A percentile compares a stretch with the other conserved stretches of the same genome.
These are phyloP conservation scores for Davidsoniella virescens DNA, from an alignment of 2,329 filamentous ascomycete species.

Conservation along the genomic window DNA sequence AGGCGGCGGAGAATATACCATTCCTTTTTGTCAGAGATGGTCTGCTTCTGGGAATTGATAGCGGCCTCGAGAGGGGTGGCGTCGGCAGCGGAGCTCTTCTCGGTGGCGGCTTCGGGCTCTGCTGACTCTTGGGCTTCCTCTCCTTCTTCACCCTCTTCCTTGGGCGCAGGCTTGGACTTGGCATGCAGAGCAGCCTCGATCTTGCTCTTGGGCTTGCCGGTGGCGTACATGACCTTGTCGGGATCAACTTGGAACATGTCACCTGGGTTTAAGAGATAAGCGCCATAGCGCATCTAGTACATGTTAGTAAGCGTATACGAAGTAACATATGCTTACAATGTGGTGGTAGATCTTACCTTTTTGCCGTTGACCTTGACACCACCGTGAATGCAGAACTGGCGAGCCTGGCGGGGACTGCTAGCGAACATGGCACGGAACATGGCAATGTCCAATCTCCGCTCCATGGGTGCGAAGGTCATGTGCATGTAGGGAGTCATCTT, in stretches of 20 bases:
- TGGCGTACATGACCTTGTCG: constrained; percentile 76
- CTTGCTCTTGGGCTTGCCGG: constrained; percentile 51
- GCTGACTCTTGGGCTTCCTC: constrained; percentile 21
- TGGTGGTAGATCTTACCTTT: constrained; percentile 41
- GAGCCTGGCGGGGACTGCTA: constrained; percentile 79
- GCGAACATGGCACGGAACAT: constrained; percentile 89
- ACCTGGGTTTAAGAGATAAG: constrained; percentile 88
- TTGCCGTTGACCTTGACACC: constrained; percentile 92
- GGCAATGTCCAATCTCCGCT: constrained; percentile 83
- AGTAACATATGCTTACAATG: not conserved
- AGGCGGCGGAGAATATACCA: constrained; percentile 30
- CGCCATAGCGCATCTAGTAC: constrained; percentile 69
- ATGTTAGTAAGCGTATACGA: not conserved
- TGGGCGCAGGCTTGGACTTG: constrained; percentile 10
- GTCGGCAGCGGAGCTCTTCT: constrained; percentile 16
- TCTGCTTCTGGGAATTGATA: constrained; percentile 20
- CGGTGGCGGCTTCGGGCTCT: constrained; percentile 18
- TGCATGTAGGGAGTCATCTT: constrained; percentile 74
- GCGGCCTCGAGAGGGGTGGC: constrained; percentile 18
- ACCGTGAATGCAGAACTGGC: constrained; percentile 87
- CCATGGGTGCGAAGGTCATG: constrained; percentile 85
- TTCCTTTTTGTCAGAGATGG: constrained; percentile 14
- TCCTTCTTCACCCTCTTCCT: constrained; percentile 16
- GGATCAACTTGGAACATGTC: constrained; percentile 96
- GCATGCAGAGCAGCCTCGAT: constrained; percentile 12